A percentile compares a stretch with the other conserved stretches of the same genome.
These are phyloP conservation scores for Plasmodium malariae DNA, from an alignment of 169 alveolate genomes.

Conservation along the genomic window DNA sequence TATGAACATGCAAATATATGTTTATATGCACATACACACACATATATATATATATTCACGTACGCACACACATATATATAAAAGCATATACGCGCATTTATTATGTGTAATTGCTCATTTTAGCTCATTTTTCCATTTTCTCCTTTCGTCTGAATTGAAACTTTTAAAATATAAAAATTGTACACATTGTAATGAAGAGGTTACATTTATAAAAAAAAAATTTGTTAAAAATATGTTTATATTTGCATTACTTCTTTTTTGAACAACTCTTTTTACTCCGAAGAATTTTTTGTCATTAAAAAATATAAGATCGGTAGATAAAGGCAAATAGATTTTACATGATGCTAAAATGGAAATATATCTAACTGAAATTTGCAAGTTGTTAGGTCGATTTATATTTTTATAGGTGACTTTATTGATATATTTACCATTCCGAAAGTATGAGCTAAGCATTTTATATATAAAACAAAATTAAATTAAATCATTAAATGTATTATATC, in stretches of 20 bases:
- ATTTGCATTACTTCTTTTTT: constrained; percentile 59
- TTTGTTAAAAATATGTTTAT: constrained; percentile 1
- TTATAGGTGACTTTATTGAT: constrained; percentile 17
- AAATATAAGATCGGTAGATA: constrained; percentile 21
- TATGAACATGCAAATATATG: not conserved
- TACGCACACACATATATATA: not conserved
- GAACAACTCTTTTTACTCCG: constrained; percentile 77
- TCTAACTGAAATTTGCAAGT: not conserved
- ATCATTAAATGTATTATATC: constrained; percentile 8
- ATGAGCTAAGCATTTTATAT: constrained; percentile 34
- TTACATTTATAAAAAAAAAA: not conserved
- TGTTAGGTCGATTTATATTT: constrained; percentile 18
- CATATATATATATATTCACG: not conserved
- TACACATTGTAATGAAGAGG: not conserved
- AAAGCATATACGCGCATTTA: not conserved
- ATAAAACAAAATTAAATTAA: constrained; percentile 21
- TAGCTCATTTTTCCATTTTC: not conserved
- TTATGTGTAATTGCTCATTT: no score
- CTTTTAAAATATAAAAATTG: not conserved
- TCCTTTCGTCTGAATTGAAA: constrained; percentile 2
- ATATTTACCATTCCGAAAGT: constrained; percentile 24
- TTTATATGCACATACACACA: not conserved
- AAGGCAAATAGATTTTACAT: constrained; percentile 25
- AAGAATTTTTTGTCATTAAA: constrained; percentile 43
- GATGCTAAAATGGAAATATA: constrained; percentile 19